Conservation (phyloP, 306 rosid species). For the Cicer cuneatum region DNA sequence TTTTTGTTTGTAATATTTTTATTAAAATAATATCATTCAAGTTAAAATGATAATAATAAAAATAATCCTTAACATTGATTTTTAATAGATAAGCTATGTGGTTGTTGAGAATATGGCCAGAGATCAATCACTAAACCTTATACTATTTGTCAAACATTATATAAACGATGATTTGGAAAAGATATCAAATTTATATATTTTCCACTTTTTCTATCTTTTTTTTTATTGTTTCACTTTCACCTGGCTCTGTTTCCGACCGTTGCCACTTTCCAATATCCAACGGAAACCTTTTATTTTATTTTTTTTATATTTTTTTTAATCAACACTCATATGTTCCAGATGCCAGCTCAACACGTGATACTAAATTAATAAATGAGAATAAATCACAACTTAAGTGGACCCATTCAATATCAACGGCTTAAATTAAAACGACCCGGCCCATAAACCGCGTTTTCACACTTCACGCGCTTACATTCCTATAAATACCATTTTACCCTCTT, state of each 20-base stretch:
- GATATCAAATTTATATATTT: too few relatives aligned
- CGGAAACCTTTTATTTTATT: constrained; percentile 14
- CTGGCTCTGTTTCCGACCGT: constrained; percentile 36
- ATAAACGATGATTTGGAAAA: too few relatives aligned
- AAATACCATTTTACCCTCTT: background rate
- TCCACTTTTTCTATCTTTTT: too few relatives aligned
- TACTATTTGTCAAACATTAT: too few relatives aligned
- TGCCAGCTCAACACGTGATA: background rate
- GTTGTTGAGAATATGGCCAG: too few relatives aligned
- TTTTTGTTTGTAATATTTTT: too few relatives aligned
- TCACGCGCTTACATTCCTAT: constrained; percentile 19
- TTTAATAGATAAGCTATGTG: too few relatives aligned
- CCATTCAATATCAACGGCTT: constrained; percentile 23
- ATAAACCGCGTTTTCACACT: background rate
- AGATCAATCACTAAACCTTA: too few relatives aligned
- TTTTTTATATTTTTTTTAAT: background rate
- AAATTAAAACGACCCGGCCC: background rate
- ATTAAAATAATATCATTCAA: too few relatives aligned
- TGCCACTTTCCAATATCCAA: background rate
- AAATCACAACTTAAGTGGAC: background rate
- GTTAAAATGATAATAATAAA: too few relatives aligned
- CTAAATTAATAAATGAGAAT: background rate
- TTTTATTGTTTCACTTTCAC: background rate
- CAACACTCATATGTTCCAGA: constrained; percentile 3
- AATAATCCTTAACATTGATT: too few relatives aligned